These are phyloP conservation scores for Cryphonectria nitschkei DNA, from an alignment of 2,329 filamentous ascomycete genomes.

Conservation along the genomic window DNA sequence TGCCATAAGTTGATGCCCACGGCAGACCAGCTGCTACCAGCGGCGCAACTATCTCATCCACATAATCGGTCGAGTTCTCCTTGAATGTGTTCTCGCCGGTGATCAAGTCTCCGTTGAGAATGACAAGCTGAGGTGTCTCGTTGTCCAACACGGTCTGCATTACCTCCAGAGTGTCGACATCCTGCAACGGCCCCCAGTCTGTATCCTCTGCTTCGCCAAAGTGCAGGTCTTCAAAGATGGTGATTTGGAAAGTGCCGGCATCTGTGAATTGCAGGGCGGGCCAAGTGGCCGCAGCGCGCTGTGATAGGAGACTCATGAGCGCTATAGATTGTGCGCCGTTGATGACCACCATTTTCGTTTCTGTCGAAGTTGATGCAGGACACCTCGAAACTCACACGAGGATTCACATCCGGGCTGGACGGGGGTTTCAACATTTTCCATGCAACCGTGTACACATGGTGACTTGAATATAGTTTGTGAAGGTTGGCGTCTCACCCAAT, in stretches of 20 bases:
- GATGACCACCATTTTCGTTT: not conserved
- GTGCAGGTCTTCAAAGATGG: conserved; percentile 49
- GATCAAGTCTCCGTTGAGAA: conserved; percentile 62
- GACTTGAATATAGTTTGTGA: not conserved
- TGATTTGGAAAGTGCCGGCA: conserved; percentile 22
- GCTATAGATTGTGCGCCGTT: not conserved
- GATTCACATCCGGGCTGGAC: not conserved
- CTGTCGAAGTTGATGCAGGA: not conserved
- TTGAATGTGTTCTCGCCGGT: conserved; percentile 54
- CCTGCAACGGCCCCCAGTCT: conserved; percentile 43
- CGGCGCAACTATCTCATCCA: conserved; percentile 50
- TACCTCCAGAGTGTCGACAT: conserved; percentile 48
- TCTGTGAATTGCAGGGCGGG: conserved; percentile 16
- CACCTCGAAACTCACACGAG: not conserved
- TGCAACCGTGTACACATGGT: not conserved
- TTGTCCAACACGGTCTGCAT: conserved; percentile 51
- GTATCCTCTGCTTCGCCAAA: conserved; percentile 51
- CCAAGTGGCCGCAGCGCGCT: conserved; percentile 1
- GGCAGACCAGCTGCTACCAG: conserved; percentile 47
- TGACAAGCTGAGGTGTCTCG: conserved; percentile 50
- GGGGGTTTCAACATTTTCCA: not conserved
- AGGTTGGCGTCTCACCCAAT: not conserved
- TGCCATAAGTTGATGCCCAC: conserved; percentile 56
- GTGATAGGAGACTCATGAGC: not conserved
- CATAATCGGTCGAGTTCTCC: conserved; percentile 47